Evolutionary conservation across 2,329 filamentous ascomycete species (phyloP).

Genomic region (Metarhizium sp.): DNA sequence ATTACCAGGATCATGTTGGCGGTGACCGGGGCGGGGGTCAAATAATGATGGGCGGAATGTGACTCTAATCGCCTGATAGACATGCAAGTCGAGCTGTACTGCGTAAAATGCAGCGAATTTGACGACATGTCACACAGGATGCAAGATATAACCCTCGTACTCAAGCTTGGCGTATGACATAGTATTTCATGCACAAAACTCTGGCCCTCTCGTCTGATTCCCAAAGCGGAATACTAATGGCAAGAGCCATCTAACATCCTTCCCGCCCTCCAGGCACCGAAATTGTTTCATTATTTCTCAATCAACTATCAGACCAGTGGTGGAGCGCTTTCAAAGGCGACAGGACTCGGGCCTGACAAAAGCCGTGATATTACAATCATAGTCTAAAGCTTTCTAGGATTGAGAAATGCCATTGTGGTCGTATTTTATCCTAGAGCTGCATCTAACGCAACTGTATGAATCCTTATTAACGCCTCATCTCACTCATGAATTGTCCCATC

Average conservation of each 20-base stretch:
- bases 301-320: no score
- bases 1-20: background rate
- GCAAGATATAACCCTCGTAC: no score
- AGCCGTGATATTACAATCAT: background rate
- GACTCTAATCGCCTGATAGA: background rate
- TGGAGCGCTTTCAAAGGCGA: no score
- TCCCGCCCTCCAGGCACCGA: no score
- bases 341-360: no score
- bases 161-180: no score
- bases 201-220: no score
- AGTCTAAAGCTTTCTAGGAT: background rate
- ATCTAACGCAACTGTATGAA: background rate
- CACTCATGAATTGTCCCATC: background rate
- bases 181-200: no score
- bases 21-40: background rate
- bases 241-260: background rate
- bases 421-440: background rate
- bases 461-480: background rate
- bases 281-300: no score
- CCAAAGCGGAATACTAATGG: background rate
- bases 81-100: no score
- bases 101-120: no score
- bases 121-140: no score
- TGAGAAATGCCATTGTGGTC: background rate
- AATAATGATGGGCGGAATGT: background rate